Percentiles rank a stretch among this genome's conserved stretches.
These are phyloP conservation scores for Lentinula detonsa DNA, from an alignment of 768 basidiomycete species.

Conservation along the genomic window DNA sequence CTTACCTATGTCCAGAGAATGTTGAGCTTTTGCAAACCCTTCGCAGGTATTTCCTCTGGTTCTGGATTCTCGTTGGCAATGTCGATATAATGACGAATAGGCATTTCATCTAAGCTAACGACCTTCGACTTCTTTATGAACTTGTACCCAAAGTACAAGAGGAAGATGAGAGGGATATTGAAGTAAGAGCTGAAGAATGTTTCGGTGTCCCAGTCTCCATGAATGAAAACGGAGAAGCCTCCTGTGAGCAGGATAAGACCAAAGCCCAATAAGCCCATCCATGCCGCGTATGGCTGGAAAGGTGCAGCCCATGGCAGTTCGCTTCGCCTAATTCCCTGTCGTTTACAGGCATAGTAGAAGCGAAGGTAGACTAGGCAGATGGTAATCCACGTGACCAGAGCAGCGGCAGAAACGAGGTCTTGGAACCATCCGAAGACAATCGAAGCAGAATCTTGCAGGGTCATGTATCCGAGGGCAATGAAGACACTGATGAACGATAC, in stretches of 20 bases:
- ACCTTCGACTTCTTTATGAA: conserved; percentile 1
- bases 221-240: conserved; percentile 11
- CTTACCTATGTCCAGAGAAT: conserved; percentile 4
- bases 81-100: conserved; percentile 4
- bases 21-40: conserved; percentile 1
- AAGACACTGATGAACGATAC: conserved; percentile 1
- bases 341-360: conserved; percentile 6
- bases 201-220: conserved; percentile 3
- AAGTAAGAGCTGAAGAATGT: conserved; percentile 4
- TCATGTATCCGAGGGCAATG: conserved; percentile 5
- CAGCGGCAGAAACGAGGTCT: conserved; percentile 1
- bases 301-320: conserved; percentile 22
- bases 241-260: conserved; percentile 30
- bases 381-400: conserved; percentile 4
- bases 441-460: not conserved
- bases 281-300: conserved; percentile 31
- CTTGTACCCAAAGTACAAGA: conserved; percentile 7
- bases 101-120: conserved; percentile 2
- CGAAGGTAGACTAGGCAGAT: conserved; percentile 3
- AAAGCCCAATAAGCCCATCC: conserved; percentile 28
- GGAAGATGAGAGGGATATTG: conserved; percentile 7
- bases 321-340: conserved; percentile 14
- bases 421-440: conserved; percentile 8
- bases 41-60: not conserved
- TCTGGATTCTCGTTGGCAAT: conserved; percentile 6